phyloP scores from a whole-genome alignment of 2,329 filamentous ascomycete genomes.

The Pseudocercospora musae region DNA sequence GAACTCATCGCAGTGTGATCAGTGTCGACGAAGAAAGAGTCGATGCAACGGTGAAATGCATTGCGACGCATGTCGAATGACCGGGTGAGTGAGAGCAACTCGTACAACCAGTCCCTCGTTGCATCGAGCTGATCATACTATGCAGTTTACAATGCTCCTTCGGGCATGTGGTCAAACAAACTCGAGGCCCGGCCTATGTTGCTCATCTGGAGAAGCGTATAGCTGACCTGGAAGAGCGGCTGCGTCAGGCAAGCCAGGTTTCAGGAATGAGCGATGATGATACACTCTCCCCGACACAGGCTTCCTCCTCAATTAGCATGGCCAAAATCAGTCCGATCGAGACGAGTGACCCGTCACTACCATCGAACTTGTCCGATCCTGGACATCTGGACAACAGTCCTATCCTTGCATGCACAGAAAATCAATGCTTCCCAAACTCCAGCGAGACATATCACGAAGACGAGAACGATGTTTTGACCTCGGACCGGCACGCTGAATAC shows the following conservation, averaged over 20 bases:
- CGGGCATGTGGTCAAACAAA: conserved; percentile 21
- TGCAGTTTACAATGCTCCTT: conserved; percentile 22
- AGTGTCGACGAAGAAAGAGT: conserved; percentile 21
- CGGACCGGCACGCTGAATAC: background rate
- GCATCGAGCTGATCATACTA: background rate
- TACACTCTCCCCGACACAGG: background rate
- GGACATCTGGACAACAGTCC: background rate
- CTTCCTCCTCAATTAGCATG: background rate
- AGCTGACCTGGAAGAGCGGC: conserved; percentile 16
- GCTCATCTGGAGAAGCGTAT: conserved; percentile 22
- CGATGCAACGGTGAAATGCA: conserved; percentile 19
- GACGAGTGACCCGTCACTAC: background rate
- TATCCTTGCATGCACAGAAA: no score
- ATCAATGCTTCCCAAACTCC: background rate
- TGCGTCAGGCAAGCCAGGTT: background rate
- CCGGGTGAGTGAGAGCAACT: conserved; percentile 14
- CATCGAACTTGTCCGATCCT: background rate
- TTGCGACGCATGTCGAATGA: conserved; percentile 17
- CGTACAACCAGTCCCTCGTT: background rate
- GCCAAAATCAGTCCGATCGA: background rate
- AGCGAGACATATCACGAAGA: background rate
- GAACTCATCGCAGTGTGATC: conserved; percentile 12
- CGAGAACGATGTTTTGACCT: background rate
- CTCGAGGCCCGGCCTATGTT: conserved; percentile 22
- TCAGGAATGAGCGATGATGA: background rate